These are phyloP conservation scores for Neoascochyta sp. DNA, from an alignment of 2,329 filamentous ascomycete genomes.

Conservation along the genomic window DNA sequence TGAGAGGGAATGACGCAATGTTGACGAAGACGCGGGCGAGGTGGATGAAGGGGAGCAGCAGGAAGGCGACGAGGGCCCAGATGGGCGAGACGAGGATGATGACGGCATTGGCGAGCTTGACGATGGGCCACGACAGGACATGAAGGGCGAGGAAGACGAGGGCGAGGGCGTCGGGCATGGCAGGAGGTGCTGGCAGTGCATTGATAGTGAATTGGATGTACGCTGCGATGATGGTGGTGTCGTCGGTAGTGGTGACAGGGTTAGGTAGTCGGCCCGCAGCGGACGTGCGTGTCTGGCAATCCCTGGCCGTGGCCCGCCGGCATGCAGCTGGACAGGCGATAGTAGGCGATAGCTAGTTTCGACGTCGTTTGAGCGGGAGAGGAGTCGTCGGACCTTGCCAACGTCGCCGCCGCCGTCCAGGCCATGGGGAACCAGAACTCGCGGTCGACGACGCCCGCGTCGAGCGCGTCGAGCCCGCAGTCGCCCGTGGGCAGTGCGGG, in stretches of 20 bases:
- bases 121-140: constrained; percentile 40
- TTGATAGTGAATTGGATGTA: too few species aligned
- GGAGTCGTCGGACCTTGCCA: background rate
- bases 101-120: constrained; percentile 34
- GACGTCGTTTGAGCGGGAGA: too few species aligned
- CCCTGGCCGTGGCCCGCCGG: constrained; percentile 18
- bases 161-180: constrained; percentile 31
- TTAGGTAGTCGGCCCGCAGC: constrained; percentile 7
- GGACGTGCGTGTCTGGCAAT: constrained; percentile 8
- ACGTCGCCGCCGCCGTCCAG: constrained; percentile 5
- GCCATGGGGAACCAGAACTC: constrained; percentile 38
- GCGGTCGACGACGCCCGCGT: constrained; percentile 17
- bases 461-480: constrained; percentile 26
- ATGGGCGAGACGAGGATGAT: constrained; percentile 44
- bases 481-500: constrained; percentile 14
- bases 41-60: constrained; percentile 51
- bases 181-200: constrained; percentile 2
- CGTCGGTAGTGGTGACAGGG: background rate
- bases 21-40: constrained; percentile 43
- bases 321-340: constrained; percentile 16
- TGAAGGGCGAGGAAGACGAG: constrained; percentile 29
- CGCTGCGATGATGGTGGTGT: background rate
- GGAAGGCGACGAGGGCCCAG: constrained; percentile 45
- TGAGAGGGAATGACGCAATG: constrained; percentile 48
- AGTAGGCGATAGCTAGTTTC: constrained; percentile 11